Percentiles rank a stretch among this genome's conserved stretches.
Evolutionary conservation across 805 yeast species (phyloP).

Genomic region (Maudiozyma turicensis): DNA sequence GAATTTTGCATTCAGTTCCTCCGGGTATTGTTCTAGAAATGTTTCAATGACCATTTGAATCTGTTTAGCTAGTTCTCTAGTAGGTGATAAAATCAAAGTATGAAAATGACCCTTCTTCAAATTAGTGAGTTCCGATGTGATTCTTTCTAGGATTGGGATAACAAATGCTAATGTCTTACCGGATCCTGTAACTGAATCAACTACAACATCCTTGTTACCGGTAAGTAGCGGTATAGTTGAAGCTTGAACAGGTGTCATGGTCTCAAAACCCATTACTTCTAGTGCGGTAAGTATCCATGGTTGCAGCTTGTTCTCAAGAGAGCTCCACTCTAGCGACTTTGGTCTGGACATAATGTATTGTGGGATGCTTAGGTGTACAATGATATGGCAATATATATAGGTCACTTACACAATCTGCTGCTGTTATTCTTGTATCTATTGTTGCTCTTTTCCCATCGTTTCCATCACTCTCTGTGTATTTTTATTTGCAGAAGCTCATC

Average conservation of each 20-base stretch:
- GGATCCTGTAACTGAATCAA: conserved; percentile 95
- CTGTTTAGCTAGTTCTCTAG: conserved; percentile 61
- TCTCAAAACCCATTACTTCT: conserved; percentile 58
- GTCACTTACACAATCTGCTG: too few relatives aligned
- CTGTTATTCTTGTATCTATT: too few relatives aligned
- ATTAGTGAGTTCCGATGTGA: conserved; percentile 31
- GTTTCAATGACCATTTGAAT: conserved; percentile 56
- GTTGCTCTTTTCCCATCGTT: too few relatives aligned
- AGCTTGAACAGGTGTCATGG: conserved; percentile 97
- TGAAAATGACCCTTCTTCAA: conserved; percentile 53
- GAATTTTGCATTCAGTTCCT: conserved; percentile 16
- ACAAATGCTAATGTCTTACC: conserved; percentile 94
- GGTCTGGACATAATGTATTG: conserved; percentile 13
- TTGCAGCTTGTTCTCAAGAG: conserved; percentile 40
- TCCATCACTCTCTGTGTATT: too few relatives aligned
- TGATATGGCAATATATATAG: too few relatives aligned
- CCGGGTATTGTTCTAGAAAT: conserved; percentile 50
- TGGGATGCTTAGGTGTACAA: neutral
- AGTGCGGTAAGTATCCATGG: conserved; percentile 69
- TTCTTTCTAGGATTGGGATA: conserved; percentile 68
- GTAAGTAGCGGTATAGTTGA: conserved; percentile 79
- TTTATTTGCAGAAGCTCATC: too few relatives aligned
- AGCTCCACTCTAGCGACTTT: conserved; percentile 53
- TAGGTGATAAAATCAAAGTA: conserved; percentile 60
- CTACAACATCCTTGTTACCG: conserved; percentile 87